Percentiles rank a stretch among this genome's conserved stretches.
Evolutionary conservation across 768 basidiomycete genomes (phyloP).

Genomic region (Heimioporus sp.): DNA sequence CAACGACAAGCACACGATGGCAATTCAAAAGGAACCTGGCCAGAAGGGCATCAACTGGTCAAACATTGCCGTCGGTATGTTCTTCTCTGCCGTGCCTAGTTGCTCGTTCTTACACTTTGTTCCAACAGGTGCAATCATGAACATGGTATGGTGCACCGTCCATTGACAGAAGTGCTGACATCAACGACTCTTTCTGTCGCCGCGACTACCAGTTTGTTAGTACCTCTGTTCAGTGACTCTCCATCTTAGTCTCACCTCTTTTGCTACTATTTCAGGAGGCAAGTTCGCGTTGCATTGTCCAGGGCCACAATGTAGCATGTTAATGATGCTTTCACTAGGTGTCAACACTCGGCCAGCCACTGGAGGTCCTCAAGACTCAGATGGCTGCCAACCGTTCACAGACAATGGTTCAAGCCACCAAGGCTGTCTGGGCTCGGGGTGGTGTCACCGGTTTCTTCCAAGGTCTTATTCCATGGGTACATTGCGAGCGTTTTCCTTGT

Average conservation of each 20-base stretch:
- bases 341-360: conserved; percentile 95
- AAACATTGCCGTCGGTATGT: conserved; percentile 90
- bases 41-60: conserved; percentile 93
- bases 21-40: conserved; percentile 81
- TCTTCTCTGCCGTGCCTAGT: conserved; percentile 7
- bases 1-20: conserved; percentile 49
- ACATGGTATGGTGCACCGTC: conserved; percentile 71
- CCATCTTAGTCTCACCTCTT: conserved; percentile 10
- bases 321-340: conserved; percentile 52
- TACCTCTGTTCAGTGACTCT: conserved; percentile 4
- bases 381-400: conserved; percentile 98
- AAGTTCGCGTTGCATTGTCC: conserved; percentile 34
- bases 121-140: conserved; percentile 87
- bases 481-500: conserved; percentile 21
- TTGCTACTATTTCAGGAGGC: conserved; percentile 56
- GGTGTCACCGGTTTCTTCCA: conserved; percentile 92
- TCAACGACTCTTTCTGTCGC: conserved; percentile 2
- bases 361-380: conserved; percentile 98
- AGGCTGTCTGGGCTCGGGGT: conserved; percentile 89
- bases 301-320: background rate
- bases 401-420: conserved; percentile 82
- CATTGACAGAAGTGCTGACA: conserved; percentile 11
- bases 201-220: conserved; percentile 44
- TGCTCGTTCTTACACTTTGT: conserved; percentile 11
- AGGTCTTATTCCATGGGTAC: conserved; percentile 97